Evolutionary conservation across 352 stramenopile genomes (phyloP), one percentile per base, ranked within the genome.

Genomic region (Globisporangium apiculatum): DNA sequence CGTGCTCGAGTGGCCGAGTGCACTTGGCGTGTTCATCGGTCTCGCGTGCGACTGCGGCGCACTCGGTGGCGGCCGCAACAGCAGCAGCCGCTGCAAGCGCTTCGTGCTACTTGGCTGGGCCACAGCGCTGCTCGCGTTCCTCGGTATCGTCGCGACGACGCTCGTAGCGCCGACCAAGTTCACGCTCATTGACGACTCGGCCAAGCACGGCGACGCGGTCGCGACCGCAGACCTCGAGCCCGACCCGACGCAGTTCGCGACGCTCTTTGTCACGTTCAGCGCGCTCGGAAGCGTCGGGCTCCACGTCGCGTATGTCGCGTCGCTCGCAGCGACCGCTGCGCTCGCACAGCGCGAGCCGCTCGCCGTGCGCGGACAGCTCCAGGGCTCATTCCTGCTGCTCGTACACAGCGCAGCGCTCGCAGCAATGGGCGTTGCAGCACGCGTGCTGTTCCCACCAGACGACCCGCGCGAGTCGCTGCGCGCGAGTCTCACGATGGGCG

Each of bases 41-140:
- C 75, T 96, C 35, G 53, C 94, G 15, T 90, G 73, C n/a, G 89
- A 97, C 65, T 89, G 71, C 43, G 68, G 87, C 14, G 81, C 89
- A 12, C 72, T 97, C 24, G 77, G 72, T 46, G 7, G 11, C 40
- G 7, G 40, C 7, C 7, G 7, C 7, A 12, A 12, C 40, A 43
- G 40, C 11, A 83, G 87, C 10, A 88, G 80, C 41, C 84, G 82
- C 17, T 71, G 88, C n/a, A 96, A 95, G 59, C 73, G 86, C 2
- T 96, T 96, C 69, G 89, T 97, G 58, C 67, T 85, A 2, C 52
- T 92, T n/a, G 88, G 88, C 8, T 91, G 76, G 75, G 49, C 72
- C 31, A 43, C 75, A 7, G 67, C 63, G 37, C 58, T 65, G 12
- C 1, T 75, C 38, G 68, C 66, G 58, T 71, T 62, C 47, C 50